These are phyloP conservation scores for Sporodiniella umbellata DNA, from an alignment of 371 early-diverging fungal species.

Conservation along the genomic window DNA sequence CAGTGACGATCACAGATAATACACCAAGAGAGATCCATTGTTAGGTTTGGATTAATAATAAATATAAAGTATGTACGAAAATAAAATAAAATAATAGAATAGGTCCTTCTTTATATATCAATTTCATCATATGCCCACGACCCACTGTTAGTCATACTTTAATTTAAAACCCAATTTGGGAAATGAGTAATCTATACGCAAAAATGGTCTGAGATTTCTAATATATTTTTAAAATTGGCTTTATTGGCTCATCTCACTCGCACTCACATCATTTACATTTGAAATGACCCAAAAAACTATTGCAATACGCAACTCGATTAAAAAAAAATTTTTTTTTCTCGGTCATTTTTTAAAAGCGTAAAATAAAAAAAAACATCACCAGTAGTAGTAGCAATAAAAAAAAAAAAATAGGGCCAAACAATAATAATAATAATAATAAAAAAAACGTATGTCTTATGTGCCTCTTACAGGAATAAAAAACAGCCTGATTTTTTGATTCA, in stretches of 20 bases:
- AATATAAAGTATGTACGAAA: slow-evolving; percentile 38
- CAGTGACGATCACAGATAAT: slow-evolving; percentile 32
- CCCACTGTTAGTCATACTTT: slow-evolving; percentile 1
- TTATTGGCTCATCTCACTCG: neutral
- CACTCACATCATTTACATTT: neutral
- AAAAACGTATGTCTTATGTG: too few relatives aligned
- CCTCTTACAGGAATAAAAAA: too few relatives aligned
- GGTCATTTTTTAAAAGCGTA: neutral
- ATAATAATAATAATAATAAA: neutral
- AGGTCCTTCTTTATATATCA: neutral
- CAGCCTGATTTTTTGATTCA: neutral
- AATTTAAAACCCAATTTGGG: neutral
- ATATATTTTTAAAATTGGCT: neutral
- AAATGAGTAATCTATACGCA: slow-evolving; percentile 1
- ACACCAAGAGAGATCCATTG: slow-evolving; percentile 34
- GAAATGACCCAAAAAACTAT: too few relatives aligned
- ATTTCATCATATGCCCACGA: neutral
- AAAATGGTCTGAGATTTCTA: slow-evolving; percentile 1
- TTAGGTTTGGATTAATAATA: too few relatives aligned
- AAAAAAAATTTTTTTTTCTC: too few relatives aligned
- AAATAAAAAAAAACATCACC: neutral
- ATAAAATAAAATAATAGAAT: slow-evolving; percentile 47
- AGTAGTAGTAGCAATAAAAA: neutral
- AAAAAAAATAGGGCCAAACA: neutral
- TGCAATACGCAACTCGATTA: too few relatives aligned